Evolutionary conservation across 2,329 filamentous ascomycete species (phyloP).

Genomic region (Phyllosticta paracitricarpa): DNA sequence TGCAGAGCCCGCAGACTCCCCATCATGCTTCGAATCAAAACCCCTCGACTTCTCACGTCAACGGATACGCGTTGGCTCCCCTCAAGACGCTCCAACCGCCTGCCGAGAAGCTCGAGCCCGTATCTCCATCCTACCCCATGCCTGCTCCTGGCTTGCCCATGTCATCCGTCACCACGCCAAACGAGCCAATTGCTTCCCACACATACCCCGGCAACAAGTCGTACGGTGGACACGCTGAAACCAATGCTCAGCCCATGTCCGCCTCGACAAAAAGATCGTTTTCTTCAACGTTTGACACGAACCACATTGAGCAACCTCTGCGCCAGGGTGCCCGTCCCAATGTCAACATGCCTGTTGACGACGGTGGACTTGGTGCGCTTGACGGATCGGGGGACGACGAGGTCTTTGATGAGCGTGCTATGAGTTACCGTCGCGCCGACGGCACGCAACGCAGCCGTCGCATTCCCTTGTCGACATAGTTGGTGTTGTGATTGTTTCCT

Average conservation of each 20-base stretch:
- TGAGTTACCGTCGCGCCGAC: conserved; percentile 39
- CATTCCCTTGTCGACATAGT: conserved; percentile 16
- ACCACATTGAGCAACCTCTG: conserved; percentile 33
- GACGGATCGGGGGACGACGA: conserved; percentile 29
- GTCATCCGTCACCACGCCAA: conserved; percentile 2
- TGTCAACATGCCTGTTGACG: conserved; percentile 20
- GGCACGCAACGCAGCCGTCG: conserved; percentile 31
- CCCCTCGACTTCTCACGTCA: conserved; percentile 17
- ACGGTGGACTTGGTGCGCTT: conserved; percentile 15
- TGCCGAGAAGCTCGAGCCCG: conserved; percentile 30
- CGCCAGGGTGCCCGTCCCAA: conserved; percentile 35
- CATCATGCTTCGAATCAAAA: conserved; percentile 11
- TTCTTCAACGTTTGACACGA: conserved; percentile 35
- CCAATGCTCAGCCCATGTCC: conserved; percentile 13
- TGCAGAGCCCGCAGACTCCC: conserved; percentile 25
- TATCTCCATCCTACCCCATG: conserved; percentile 35
- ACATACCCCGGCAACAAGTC: conserved; percentile 17
- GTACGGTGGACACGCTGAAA: conserved; percentile 8
- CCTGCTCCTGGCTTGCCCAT: conserved; percentile 17
- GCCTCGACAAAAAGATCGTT: conserved; percentile 37
- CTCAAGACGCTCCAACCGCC: conserved; percentile 31
- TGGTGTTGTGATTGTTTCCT: not conserved
- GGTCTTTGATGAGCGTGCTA: conserved; percentile 27
- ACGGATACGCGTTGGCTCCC: conserved; percentile 31
- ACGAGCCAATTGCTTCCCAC: conserved; percentile 9